phyloP scores from a whole-genome alignment of 225 moss, liverwort and hornwort species.

The Antitrichia curtipendula region DNA sequence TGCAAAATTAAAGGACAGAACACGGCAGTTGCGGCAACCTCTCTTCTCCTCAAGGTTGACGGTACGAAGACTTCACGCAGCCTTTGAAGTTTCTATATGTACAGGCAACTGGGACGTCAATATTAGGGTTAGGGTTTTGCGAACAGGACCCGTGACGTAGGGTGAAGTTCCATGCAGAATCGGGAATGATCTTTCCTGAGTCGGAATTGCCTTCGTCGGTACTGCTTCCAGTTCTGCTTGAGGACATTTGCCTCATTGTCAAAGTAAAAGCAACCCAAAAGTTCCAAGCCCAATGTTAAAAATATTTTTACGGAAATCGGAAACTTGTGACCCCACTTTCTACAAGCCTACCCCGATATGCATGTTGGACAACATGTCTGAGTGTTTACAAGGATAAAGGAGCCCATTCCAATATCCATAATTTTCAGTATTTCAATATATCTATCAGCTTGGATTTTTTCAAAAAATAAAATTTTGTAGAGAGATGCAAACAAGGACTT shows the following conservation, averaged over 20 bases:
- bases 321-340: rapidly evolving
- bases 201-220: background rate
- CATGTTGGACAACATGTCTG: too few species aligned
- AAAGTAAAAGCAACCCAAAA: background rate
- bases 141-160: background rate
- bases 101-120: background rate
- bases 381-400: background rate
- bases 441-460: background rate
- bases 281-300: background rate
- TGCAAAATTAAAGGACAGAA: background rate
- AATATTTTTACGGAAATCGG: rapidly evolving
- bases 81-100: background rate
- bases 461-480: background rate
- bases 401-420: rapidly evolving
- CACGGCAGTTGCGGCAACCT: background rate
- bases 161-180: background rate
- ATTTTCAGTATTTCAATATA: background rate
- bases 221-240: background rate
- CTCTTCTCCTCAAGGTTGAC: conserved; percentile 47
- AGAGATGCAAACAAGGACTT: background rate
- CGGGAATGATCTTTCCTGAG: too few species aligned
- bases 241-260: background rate
- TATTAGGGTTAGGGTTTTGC: conserved; percentile 1
- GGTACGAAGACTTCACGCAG: rapidly evolving
- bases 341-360: rapidly evolving